Evolutionary conservation across 1,284 basidiomycete genomes (phyloP), one percentile per base, ranked within the genome.

Genomic region (Puccinia sorghi): DNA sequence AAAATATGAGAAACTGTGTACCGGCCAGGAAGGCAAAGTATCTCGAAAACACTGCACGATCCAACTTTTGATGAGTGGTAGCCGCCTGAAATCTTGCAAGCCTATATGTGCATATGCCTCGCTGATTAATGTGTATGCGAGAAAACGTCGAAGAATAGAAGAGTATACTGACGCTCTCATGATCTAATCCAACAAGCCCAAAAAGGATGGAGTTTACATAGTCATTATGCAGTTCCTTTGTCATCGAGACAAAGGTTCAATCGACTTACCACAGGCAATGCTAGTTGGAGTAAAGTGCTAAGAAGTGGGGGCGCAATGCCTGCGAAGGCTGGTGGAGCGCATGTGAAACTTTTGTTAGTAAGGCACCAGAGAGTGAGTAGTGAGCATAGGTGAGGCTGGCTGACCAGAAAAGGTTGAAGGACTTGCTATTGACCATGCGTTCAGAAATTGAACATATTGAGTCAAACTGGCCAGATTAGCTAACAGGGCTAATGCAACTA

Each of bases 11-110:
- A 82, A 97, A 86, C 83, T 94, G 93, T 72, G 90, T 91, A 84
- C 95, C 91, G 80, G 96, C 90, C 84, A 97, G 87, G 88, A 97
- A 97, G 8, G 92, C 89, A 83, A 90, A 97, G 85, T 97, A 97
- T 50, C 93, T 90, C 25, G 92, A 93, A 61, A 94, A 88, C 78
- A 97, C 93, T 32, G 91, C 90, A 57, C 94, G 91, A 82, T 97
- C 94, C 64, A 95, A 88, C 57, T 90, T 89, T 13, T 90, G 91
- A 80, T 92, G 90, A 3, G 93, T 86, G 4, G 81, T 81, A 6
- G 82, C 81, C 22, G 83, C 83, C 59, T 83, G 83, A 9, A 25
- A 64, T 57, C 41, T 63, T 22, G 56, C 32, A 32, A 66, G 61
- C 54, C 64, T 66, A 59, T 50, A 17, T 13, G 41, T 22, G 69